Base-by-base conservation (phyloP, 2,329 filamentous ascomycete species). In the Pestalotiopsis sp. region DNA sequence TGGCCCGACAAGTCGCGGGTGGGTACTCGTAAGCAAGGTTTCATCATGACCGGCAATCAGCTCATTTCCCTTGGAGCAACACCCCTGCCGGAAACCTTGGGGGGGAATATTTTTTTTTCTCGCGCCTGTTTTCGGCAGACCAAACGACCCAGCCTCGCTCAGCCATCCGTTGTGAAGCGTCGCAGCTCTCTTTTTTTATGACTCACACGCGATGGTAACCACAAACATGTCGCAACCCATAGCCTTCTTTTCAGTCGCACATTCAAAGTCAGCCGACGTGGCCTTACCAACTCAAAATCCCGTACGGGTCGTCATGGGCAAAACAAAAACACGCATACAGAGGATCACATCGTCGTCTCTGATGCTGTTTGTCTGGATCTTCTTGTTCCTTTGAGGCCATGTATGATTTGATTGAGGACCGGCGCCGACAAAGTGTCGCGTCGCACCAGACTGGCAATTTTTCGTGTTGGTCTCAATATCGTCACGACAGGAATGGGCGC, bases 401-500 rank as follows among this genome's bases (percentile, higher is more conserved):
- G 17, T 62, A 9, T 27, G 13, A 36, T 23, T 27, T 49, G 61
- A 66, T 56, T 39, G 63, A 58, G 17, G 63, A 66, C 49, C 41
- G 45, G 45, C 45, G 17, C 45, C 45, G 20, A 31, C 31, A 23
- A 31, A 27, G n/a, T 57, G 41, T 57, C 36, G 58, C 20, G 64
- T 66, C 56, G 64, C 31, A 59, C 64, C 17, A 45, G 56, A 56
- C 64, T 66, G 52, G 64, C 23, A 41, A 66, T 23, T 66, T 58
- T 67, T 63, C 59, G 58, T 67, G 66, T 63, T 63, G 66, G 64
- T 66, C 52, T 36, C 64, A 70, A 73, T 72, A 71, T 64, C 63
- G 66, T 69, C 68, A 68, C 69, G 68, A 71, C 69, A 68, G 68
- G 57, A 68, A 63, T 68, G 71, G 31, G 61, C 39, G 56, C 64